Evolutionary conservation across 257 asterid genomes (phyloP).

Genomic region (Coffea eugenioides): DNA sequence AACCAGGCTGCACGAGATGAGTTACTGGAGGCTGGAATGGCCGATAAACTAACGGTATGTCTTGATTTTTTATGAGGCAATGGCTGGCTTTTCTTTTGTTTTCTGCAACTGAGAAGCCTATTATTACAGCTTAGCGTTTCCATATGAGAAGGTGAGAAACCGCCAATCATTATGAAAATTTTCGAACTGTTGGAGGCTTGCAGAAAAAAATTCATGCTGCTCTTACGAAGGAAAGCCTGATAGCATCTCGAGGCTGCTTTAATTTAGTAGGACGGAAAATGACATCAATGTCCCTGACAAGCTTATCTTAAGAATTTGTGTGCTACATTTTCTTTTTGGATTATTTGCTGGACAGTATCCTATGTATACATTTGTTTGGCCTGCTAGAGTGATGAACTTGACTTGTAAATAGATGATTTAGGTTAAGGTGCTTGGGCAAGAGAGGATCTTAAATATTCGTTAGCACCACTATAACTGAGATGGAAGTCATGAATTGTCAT

Average conservation of each 20-base stretch:
- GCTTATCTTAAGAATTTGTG: background rate
- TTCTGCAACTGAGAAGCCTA: background rate
- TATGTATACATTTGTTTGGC: background rate
- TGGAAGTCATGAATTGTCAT: background rate
- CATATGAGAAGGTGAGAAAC: background rate
- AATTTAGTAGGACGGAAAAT: background rate
- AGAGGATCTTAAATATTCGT: background rate
- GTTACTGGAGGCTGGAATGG: constrained; percentile 80
- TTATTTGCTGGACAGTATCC: background rate
- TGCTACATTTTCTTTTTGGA: background rate
- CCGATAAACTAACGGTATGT: constrained; percentile 66
- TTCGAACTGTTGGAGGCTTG: background rate
- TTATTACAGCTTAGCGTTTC: background rate
- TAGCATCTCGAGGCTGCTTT: background rate
- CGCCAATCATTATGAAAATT: background rate
- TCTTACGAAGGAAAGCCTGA: background rate
- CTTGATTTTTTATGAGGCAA: background rate
- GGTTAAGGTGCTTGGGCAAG: background rate
- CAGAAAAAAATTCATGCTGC: background rate
- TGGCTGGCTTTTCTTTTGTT: background rate
- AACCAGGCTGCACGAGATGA: constrained; percentile 82
- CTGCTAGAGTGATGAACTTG: background rate
- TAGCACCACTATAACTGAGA: background rate
- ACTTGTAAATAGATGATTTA: background rate
- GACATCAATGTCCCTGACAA: background rate